These are phyloP conservation scores for Sporothrix mexicana DNA, from an alignment of 2,329 filamentous ascomycete species.

Conservation along the genomic window DNA sequence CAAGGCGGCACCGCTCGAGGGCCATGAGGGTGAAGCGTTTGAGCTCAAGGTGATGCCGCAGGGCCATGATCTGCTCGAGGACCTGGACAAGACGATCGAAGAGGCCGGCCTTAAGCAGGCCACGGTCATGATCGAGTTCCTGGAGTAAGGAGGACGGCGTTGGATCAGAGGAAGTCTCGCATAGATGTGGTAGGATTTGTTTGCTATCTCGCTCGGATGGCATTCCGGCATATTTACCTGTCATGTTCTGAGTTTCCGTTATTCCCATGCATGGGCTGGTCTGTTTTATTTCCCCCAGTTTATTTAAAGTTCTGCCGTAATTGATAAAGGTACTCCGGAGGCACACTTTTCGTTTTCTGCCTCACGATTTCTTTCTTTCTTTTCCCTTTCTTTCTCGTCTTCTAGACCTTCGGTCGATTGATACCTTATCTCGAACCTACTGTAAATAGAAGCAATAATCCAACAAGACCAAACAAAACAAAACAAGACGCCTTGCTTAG, in stretches of 20 bases:
- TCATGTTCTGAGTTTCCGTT: too few species aligned
- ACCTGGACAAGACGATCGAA: slow-evolving; percentile 74
- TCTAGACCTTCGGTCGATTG: background rate
- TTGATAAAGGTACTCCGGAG: background rate
- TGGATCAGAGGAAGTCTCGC: too few species aligned
- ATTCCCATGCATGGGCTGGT: too few species aligned
- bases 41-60: slow-evolving; percentile 81
- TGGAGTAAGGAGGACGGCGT: slow-evolving; percentile 52
- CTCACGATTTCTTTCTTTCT: background rate
- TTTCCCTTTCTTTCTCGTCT: background rate
- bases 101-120: slow-evolving; percentile 88
- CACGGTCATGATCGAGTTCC: slow-evolving; percentile 93
- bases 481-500: too few species aligned
- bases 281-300: too few species aligned
- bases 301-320: background rate
- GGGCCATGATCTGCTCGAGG: slow-evolving; percentile 81
- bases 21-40: slow-evolving; percentile 78
- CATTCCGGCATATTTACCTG: too few species aligned
- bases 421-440: background rate
- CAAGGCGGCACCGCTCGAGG: slow-evolving; percentile 83
- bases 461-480: background rate
- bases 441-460: background rate
- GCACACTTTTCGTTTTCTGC: background rate
- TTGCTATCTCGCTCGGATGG: too few species aligned
- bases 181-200: background rate